A percentile compares a stretch with the other conserved stretches of the same genome.
Conservation (phyloP, 2,329 filamentous ascomycete genomes). For the Fusarium tuaranense region DNA sequence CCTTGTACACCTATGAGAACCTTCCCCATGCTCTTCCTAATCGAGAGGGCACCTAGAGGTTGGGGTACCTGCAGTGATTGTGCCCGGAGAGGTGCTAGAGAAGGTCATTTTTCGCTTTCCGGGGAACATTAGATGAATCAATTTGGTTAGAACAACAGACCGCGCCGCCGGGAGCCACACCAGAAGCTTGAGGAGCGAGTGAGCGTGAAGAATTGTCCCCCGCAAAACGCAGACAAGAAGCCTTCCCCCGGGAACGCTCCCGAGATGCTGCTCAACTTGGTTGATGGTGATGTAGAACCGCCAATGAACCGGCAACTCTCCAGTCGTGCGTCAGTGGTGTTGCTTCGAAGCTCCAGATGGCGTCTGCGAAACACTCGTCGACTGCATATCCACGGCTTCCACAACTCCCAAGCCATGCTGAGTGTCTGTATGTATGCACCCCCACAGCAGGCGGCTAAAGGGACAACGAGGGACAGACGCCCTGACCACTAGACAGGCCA, state of each 20-base stretch:
- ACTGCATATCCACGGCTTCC: neutral
- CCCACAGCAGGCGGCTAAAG: neutral
- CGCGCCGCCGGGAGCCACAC: constrained; percentile 15
- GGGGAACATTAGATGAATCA: constrained; percentile 38
- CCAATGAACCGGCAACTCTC: neutral
- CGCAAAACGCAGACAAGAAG: constrained; percentile 33
- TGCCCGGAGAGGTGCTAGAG: constrained; percentile 29
- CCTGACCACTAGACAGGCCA: neutral
- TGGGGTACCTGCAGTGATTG: constrained; percentile 38
- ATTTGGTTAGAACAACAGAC: constrained; percentile 36
- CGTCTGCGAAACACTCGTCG: constrained; percentile 3
- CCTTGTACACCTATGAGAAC: constrained; percentile 39
- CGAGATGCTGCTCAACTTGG: constrained; percentile 17
- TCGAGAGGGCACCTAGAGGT: constrained; percentile 25
- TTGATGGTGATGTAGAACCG: neutral
- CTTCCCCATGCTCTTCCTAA: constrained; percentile 38
- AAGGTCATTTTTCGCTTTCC: constrained; percentile 24
- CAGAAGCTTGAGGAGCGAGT: constrained; percentile 20
- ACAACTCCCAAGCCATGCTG: neutral
- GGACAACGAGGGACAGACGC: neutral
- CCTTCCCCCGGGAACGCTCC: constrained; percentile 13
- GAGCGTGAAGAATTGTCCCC: constrained; percentile 32
- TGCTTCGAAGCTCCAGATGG: neutral
- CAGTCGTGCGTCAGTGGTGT: neutral
- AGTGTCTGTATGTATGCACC: neutral